These are phyloP conservation scores for Saposhnikovia divaricata DNA, from an alignment of 129 eudicot genomes.

Conservation along the genomic window DNA sequence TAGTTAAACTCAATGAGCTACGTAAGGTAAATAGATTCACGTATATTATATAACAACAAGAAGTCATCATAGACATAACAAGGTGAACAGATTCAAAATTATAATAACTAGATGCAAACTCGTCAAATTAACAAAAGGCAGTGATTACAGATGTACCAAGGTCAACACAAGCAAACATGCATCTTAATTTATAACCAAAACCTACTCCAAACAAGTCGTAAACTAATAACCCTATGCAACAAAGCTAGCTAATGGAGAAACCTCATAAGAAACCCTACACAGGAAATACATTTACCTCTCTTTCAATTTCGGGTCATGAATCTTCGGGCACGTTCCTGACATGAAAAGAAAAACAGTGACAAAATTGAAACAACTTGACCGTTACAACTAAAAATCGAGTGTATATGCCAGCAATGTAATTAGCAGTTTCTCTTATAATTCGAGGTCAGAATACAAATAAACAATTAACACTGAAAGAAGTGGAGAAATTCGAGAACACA, in stretches of 20 bases:
- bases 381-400: too few relatives aligned
- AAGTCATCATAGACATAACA: not conserved
- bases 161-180: not conserved
- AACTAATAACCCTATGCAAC: not conserved
- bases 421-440: not conserved
- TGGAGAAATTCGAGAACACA: constrained; percentile 14
- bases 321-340: constrained; percentile 76
- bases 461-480: not conserved
- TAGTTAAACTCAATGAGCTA: not conserved
- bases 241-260: not conserved
- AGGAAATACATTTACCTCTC: constrained; percentile 52
- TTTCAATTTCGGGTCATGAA: constrained; percentile 87
- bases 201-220: not conserved
- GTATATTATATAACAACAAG: too few relatives aligned
- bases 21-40: not conserved
- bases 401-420: not conserved
- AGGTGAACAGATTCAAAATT: not conserved
- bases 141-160: not conserved
- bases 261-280: not conserved
- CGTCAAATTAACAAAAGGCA: not conserved
- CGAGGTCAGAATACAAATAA: not conserved
- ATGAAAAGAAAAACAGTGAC: constrained; percentile 1
- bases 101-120: not conserved
- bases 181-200: not conserved
- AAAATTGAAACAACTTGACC: too few relatives aligned